Base-by-base conservation (phyloP, 305 asterid genomes). In the Stenogyne calaminthoides region DNA sequence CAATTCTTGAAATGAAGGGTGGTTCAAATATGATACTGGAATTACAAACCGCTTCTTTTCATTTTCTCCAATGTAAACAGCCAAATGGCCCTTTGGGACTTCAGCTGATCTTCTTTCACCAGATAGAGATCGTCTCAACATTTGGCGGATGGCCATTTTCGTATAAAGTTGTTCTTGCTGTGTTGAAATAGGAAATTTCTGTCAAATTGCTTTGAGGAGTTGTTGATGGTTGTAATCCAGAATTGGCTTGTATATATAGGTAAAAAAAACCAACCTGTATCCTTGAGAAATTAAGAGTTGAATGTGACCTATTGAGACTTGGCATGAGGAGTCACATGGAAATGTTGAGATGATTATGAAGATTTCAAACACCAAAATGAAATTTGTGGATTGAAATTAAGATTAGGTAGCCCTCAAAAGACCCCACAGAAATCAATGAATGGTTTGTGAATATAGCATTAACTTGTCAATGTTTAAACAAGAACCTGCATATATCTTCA, bases 231-330 rank as follows among this genome's bases (percentile, higher is more conserved):
- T 66, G 32, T 40, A 64, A 49, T 56, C 29, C 14, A 69, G 56
- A 76, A 34, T 67, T 68, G 64, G 47, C 73, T 62, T 59, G 69
- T 80, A 49, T 77, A 66, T 80, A 80, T 76, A 72, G 36, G 56
- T 19, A 22, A 40, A 14, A 12, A 19, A 40, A 9, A 15, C 3
- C 29, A 29, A 8, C 0, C 2, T 56, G 36, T 9, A 22, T 9
- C 5, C 42, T 22, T 6, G 1, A 64, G 6, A 22, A 20, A 10
- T 9, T 22, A 22, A 10, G n/a, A 2, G 14, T 67, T 47, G 71
- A 34, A 6, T 66, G 70, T 47, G 70, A 32, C 62, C 56, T 49
- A 44, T 47, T 47, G 22, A 34, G 42, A 51, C 34, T 25, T 40
- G 36, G 25, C 8, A 68, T n/a, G 59, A 29, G 4, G 15, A 36